Evolutionary conservation across 2,329 filamentous ascomycete species (phyloP).

Genomic region (Nigrospora oryzae): DNA sequence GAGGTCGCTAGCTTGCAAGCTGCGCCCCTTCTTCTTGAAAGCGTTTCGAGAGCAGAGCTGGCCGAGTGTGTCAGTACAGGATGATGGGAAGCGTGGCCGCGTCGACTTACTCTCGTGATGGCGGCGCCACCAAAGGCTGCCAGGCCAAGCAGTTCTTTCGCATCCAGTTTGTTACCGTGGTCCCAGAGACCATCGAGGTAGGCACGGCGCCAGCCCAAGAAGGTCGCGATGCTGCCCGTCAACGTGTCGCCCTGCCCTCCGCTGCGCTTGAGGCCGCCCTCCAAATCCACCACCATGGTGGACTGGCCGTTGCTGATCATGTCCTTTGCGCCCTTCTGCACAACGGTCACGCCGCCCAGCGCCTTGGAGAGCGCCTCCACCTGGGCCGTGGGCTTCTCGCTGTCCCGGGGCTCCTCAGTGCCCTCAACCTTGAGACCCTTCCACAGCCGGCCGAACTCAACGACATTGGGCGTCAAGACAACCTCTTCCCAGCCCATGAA

Average conservation of each 20-base stretch:
- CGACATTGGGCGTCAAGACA: conserved; percentile 89
- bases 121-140: conserved; percentile 81
- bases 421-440: conserved; percentile 57
- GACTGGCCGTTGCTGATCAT: conserved; percentile 71
- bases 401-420: conserved; percentile 18
- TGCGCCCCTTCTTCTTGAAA: conserved; percentile 77
- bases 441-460: conserved; percentile 80
- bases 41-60: conserved; percentile 78
- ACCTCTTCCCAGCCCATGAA: conserved; percentile 75
- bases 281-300: conserved; percentile 68
- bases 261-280: conserved; percentile 80
- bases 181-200: conserved; percentile 82
- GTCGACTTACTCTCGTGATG: conserved; percentile 63
- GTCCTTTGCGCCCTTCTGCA: conserved; percentile 82
- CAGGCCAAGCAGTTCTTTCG: conserved; percentile 59
- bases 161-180: conserved; percentile 37
- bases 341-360: conserved; percentile 79
- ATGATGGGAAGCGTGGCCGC: neutral
- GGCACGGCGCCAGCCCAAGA: conserved; percentile 79
- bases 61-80: neutral
- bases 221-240: conserved; percentile 80
- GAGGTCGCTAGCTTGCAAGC: conserved; percentile 85
- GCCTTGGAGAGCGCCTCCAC: conserved; percentile 63
- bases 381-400: conserved; percentile 26
- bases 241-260: conserved; percentile 95